A percentile compares a stretch with the other conserved stretches of the same genome.
Evolutionary conservation across 192 early-diverging fungal species (phyloP).

Genomic region (Entrophospora sp.): DNA sequence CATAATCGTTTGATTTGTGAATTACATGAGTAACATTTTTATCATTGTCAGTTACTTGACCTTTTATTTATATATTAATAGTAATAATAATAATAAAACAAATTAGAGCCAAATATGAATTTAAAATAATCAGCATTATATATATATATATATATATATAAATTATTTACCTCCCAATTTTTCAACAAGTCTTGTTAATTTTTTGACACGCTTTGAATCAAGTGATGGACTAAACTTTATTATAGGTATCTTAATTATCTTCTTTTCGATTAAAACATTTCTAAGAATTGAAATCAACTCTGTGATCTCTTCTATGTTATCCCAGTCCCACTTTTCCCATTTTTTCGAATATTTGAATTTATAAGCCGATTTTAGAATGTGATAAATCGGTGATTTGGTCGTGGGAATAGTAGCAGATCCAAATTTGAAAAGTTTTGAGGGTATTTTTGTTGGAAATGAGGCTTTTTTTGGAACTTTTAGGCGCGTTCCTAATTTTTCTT

Average conservation of each 20-base stretch:
- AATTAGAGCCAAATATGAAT: not conserved
- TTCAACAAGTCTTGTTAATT: conserved; percentile 23
- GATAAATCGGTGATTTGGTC: conserved; percentile 27
- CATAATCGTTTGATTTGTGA: conserved; percentile 33
- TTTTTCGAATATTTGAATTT: conserved; percentile 29
- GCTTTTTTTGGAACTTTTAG: conserved; percentile 5
- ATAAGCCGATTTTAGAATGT: conserved; percentile 38
- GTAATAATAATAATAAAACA: not conserved
- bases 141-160: not conserved
- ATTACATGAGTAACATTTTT: conserved; percentile 38
- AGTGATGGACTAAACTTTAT: conserved; percentile 35
- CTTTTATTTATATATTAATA: conserved; percentile 17
- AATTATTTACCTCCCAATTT: conserved; percentile 34
- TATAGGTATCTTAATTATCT: conserved; percentile 27
- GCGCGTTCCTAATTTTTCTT: conserved; percentile 39
- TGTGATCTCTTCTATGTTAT: conserved; percentile 23
- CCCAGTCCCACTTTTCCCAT: conserved; percentile 37
- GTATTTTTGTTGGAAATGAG: conserved; percentile 28
- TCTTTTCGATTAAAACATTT: conserved; percentile 18
- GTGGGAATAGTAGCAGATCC: conserved; percentile 19
- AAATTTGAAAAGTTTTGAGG: conserved; percentile 36
- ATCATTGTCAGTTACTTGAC: conserved; percentile 13
- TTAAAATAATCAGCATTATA: not conserved
- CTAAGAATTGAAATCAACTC: conserved; percentile 35
- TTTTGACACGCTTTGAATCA: conserved; percentile 24